phyloP scores from a whole-genome alignment of 257 asterid species.

The Galeopsis tetrahit region DNA sequence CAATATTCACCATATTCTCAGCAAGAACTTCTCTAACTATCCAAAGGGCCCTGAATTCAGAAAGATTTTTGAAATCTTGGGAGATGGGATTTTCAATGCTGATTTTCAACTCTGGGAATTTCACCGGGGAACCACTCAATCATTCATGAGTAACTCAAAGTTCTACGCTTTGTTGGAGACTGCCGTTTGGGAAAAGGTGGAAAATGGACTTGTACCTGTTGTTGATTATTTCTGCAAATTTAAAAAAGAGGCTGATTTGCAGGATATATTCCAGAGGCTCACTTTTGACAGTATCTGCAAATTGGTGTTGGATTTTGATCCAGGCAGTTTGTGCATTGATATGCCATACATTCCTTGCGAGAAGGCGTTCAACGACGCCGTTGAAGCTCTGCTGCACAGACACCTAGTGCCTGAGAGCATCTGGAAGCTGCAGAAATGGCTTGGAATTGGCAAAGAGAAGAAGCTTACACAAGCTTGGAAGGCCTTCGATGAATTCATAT shows the following conservation, averaged over 20 bases:
- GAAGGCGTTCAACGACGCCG: no score
- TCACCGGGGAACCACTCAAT: conserved; percentile 45
- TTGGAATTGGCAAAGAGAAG: conserved; percentile 49
- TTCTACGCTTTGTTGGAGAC: conserved; percentile 25
- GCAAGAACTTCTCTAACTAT: no score
- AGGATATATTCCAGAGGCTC: conserved; percentile 53
- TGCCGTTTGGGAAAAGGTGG: conserved; percentile 31
- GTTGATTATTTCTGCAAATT: conserved; percentile 31
- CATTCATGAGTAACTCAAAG: conserved; percentile 24
- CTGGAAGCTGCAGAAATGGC: conserved; percentile 58
- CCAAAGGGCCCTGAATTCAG: no score
- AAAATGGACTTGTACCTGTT: conserved; percentile 38
- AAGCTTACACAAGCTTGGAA: conserved; percentile 40
- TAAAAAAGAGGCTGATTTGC: conserved; percentile 37
- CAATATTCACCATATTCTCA: no score
- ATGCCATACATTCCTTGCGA: no score
- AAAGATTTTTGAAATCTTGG: no score
- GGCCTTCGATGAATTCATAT: conserved; percentile 49
- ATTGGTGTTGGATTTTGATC: no score
- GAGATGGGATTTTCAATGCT: no score
- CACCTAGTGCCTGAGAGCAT: conserved; percentile 44
- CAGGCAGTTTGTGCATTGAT: no score
- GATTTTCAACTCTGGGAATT: background rate
- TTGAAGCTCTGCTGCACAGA: conserved; percentile 19
- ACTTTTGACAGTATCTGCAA: no score